A percentile compares a stretch with the other conserved stretches of the same genome.
Evolutionary conservation across 306 rosid genomes (phyloP).

Genomic region (apple (Malus domestica)): ASM211411v1 NC_041790.1:17003001-17003500

Average conservation of each 20-base stretch:
- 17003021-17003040: too few relatives aligned
- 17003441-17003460: too few relatives aligned
- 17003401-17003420: background rate
- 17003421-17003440: background rate
- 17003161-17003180: background rate
- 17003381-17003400: background rate
- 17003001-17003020: background rate
- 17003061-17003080: conserved; percentile 7
- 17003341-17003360: background rate
- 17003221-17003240: background rate
- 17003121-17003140: conserved; percentile 4
- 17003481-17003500: too few relatives aligned
- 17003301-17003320: background rate
- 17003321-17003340: background rate
- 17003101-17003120: conserved; percentile 52
- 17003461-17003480: too few relatives aligned
- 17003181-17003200: background rate
- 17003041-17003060: too few relatives aligned
- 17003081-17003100: conserved; percentile 40
- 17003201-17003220: background rate
- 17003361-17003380: background rate
- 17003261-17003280: too few relatives aligned
- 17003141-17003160: background rate
- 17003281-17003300: background rate
- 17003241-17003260: background rate